phyloP scores from a whole-genome alignment of 257 asterid species.

The Lavandula angustifolia region DNA sequence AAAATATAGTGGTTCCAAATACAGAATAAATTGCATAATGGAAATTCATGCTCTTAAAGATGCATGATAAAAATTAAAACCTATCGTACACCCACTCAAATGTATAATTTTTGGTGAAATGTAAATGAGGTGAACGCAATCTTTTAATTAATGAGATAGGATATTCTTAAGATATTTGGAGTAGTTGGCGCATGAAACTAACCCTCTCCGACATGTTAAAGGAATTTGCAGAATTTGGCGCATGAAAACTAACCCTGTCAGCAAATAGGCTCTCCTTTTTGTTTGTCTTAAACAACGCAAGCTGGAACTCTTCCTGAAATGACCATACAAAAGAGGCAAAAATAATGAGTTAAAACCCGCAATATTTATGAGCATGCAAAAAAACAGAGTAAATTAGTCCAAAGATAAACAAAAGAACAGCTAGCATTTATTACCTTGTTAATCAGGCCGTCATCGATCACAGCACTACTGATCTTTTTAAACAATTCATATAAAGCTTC shows the following conservation, averaged over 20 bases:
- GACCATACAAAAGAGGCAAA: constrained; percentile 26
- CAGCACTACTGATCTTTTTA: constrained; percentile 84
- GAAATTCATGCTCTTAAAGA: background rate
- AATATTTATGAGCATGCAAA: constrained; percentile 2
- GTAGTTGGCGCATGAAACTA: constrained; percentile 38
- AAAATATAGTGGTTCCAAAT: constrained; percentile 5
- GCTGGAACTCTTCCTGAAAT: constrained; percentile 89
- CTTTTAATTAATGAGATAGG: constrained; percentile 14
- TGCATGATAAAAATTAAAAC: constrained; percentile 5
- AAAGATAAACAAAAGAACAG: constrained; percentile 12
- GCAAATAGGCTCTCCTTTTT: constrained; percentile 84
- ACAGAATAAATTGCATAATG: background rate
- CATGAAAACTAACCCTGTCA: constrained; percentile 72
- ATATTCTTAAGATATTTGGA: constrained; percentile 28
- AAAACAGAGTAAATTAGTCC: constrained; percentile 5
- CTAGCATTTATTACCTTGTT: constrained; percentile 61
- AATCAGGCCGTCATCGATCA: constrained; percentile 83
- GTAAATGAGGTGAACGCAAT: constrained; percentile 16
- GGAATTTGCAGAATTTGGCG: constrained; percentile 40
- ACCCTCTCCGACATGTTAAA: constrained; percentile 56
- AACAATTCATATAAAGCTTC: constrained; percentile 84
- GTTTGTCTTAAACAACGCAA: constrained; percentile 72
- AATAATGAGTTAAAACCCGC: constrained; percentile 30
- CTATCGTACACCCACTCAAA: constrained; percentile 13
- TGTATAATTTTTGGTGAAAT: constrained; percentile 14